Base-by-base conservation (phyloP, 768 basidiomycete species). In the Amanita brunnescens region DNA sequence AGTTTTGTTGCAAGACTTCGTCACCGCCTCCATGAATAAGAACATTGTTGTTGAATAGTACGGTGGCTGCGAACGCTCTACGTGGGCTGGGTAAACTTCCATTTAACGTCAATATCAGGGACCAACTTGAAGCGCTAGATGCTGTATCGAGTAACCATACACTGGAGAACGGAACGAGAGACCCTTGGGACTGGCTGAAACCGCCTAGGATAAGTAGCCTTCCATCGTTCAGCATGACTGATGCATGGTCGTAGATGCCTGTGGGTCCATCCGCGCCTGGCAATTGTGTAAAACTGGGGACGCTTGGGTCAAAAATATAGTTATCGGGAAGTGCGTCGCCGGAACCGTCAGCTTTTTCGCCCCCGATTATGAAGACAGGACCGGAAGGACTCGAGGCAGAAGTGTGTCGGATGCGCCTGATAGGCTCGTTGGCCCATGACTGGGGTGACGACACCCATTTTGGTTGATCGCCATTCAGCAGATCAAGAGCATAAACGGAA, bases 11-110 rank as follows among this genome's bases (percentile, higher is more conserved):
- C 37, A 81, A 67, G 33, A 52, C 60, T 3, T 74, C 77, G 59
- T 87, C 80, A 24, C 79, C 75, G 5, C 92, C 92, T 4, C 92
- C 92, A 18, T 91, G 87, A 13, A 94, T 79, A 51, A 92, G 65
- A 18, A 90, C 68, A 42, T 74, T 76, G 32, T 75, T 76, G 33
- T 72, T 72, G 18, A 72, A 65, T 29, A 83, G 69, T 7, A 72
- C 61, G 1, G 71, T 74, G 12, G 76, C 72, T 1, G 77, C 83
- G 55, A 85, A 90, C 30, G 75, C 79, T 33, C 84, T 73, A 38
- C 87, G 78, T n/a, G 81, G 71, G 16, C 56, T 53, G 26, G 86
- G 85, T 14, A 83, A 57, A 10, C 65, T 63, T 1, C 65, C 52
- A n/a, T 60, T 59, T 13, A 64, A 63, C 1, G 75, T 71, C 3